Evolutionary conservation across 495 filamentous ascomycete species (phyloP).

Genomic region (Aspergillus steynii): DNA sequence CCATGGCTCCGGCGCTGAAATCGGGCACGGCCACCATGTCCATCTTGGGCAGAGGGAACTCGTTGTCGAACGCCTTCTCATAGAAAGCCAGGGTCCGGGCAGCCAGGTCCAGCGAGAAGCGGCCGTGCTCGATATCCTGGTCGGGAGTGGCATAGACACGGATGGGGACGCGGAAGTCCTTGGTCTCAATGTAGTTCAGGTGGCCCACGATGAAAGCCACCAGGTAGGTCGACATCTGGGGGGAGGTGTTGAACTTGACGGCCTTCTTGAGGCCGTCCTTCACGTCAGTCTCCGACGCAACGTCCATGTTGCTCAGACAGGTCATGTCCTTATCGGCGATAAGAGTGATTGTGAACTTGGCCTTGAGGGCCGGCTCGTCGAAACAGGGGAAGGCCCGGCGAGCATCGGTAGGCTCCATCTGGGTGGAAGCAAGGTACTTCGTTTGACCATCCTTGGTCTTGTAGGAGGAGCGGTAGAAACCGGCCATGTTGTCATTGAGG

Average conservation of each 20-base stretch:
- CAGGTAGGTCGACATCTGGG: conserved; percentile 69
- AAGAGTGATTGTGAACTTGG: conserved; percentile 64
- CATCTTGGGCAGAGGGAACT: conserved; percentile 76
- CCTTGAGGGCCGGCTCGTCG: conserved; percentile 70
- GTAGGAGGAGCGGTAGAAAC: conserved; percentile 69
- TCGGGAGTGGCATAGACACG: conserved; percentile 64
- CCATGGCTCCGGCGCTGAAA: conserved; percentile 93
- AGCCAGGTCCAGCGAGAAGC: conserved; percentile 64
- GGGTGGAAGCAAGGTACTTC: conserved; percentile 62
- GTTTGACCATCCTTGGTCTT: conserved; percentile 55
- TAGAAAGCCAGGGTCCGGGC: conserved; percentile 57
- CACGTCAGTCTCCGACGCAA: conserved; percentile 56
- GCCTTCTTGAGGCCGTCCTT: conserved; percentile 55
- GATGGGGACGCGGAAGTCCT: conserved; percentile 64
- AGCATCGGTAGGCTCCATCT: conserved; percentile 69
- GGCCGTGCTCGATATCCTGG: conserved; percentile 64
- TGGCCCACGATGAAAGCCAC: conserved; percentile 69
- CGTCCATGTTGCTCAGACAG: conserved; percentile 71
- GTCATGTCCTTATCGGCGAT: conserved; percentile 62
- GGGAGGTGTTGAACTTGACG: conserved; percentile 66
- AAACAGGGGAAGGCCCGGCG: conserved; percentile 69
- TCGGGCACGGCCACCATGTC: conserved; percentile 98
- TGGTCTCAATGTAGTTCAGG: conserved; percentile 64
- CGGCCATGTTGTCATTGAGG: conserved; percentile 68
- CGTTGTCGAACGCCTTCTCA: conserved; percentile 55